phyloP scores from a whole-genome alignment of 2,329 filamentous ascomycete genomes.

The Aspergillus brasiliensis region DNA sequence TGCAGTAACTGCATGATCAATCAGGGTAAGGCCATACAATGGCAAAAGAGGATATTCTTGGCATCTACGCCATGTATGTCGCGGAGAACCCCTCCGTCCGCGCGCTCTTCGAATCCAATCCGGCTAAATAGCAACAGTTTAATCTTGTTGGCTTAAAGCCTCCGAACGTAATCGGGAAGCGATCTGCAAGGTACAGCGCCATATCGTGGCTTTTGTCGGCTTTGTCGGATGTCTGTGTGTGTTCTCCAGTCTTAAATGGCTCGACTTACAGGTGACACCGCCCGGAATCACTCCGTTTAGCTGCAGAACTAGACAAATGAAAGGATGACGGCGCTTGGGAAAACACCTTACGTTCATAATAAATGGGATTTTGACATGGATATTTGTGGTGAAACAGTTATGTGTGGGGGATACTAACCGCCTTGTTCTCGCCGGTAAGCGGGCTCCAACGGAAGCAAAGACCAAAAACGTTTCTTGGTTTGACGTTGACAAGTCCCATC shows the following conservation, averaged over 20 bases:
- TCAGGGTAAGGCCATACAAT: neutral
- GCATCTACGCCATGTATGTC: neutral
- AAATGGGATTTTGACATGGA: neutral
- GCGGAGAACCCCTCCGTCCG: conserved; percentile 8
- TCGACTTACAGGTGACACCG: neutral
- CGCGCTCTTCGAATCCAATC: neutral
- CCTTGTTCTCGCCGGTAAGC: neutral
- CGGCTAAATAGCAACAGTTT: conserved; percentile 15
- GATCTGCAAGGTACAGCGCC: conserved; percentile 18
- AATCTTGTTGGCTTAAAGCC: neutral
- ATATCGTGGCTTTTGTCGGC: neutral
- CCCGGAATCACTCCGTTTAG: neutral
- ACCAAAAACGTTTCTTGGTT: neutral
- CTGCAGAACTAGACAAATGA: neutral
- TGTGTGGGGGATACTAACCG: neutral
- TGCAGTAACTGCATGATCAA: neutral
- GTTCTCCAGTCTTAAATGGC: too few relatives aligned
- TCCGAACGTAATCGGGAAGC: conserved; percentile 14
- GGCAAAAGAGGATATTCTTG: neutral
- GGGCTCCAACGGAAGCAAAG: neutral
- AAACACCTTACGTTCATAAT: neutral
- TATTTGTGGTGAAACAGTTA: neutral
- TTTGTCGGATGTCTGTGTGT: neutral
- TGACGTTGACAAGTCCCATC: neutral
- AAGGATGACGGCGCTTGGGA: conserved; percentile 1